Percentiles rank a stretch among this genome's conserved stretches.
These are phyloP conservation scores for Pleurotus platypus DNA, from an alignment of 768 basidiomycete genomes.

Conservation along the genomic window DNA sequence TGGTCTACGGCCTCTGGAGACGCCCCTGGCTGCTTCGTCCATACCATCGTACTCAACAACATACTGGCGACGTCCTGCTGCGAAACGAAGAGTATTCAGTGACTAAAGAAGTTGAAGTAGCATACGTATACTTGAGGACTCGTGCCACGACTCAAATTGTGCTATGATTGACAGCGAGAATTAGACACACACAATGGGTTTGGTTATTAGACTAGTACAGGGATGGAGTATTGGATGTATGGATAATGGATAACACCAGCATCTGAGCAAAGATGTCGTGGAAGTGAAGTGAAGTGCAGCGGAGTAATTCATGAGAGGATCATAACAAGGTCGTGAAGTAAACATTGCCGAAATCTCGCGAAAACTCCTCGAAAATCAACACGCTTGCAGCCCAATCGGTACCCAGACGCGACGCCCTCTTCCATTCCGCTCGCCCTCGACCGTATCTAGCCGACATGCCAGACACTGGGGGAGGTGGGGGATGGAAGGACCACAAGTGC, in stretches of 20 bases:
- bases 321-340: slow-evolving; percentile 5
- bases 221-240: not conserved
- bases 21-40: not conserved
- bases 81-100: too few relatives aligned
- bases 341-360: not conserved
- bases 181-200: not conserved
- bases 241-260: not conserved
- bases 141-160: not conserved
- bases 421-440: slow-evolving; percentile 59
- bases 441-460: slow-evolving; percentile 19
- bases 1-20: slow-evolving; percentile 19
- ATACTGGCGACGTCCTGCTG: too few relatives aligned
- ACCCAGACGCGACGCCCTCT: slow-evolving; percentile 67
- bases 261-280: not conserved
- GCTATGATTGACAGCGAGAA: not conserved
- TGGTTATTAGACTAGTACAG: slow-evolving; percentile 4
- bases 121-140: too few relatives aligned
- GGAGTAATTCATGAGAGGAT: slow-evolving; percentile 2
- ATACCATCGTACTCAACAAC: too few relatives aligned
- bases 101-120: too few relatives aligned
- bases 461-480: slow-evolving; percentile 46
- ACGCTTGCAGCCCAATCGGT: slow-evolving; percentile 15
- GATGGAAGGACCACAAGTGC: slow-evolving; percentile 65
- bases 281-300: not conserved
- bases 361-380: slow-evolving; percentile 10